Evolutionary conservation across 345 rosid genomes (phyloP).

Genomic region (Moricandia moricandioides): DNA sequence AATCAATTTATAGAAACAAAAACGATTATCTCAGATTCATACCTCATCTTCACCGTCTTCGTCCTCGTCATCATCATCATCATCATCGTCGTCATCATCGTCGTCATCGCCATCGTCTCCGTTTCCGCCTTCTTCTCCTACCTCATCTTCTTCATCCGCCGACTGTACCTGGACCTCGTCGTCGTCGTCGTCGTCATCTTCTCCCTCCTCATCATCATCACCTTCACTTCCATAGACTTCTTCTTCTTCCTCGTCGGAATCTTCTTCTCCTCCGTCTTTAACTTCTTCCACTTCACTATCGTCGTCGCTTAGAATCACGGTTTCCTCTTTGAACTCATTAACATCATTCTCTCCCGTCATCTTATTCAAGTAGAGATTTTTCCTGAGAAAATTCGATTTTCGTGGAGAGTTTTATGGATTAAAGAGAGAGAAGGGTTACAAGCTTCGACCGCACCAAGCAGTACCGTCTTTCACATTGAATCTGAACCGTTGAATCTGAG

Average conservation of each 20-base stretch:
- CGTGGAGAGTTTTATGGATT: neutral
- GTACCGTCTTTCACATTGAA: constrained; percentile 53
- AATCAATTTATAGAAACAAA: neutral
- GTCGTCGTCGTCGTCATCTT: constrained; percentile 49
- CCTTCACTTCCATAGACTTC: constrained; percentile 41
- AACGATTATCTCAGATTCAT: neutral
- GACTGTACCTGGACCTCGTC: constrained; percentile 53
- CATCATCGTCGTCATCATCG: constrained; percentile 45
- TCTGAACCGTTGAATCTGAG: constrained; percentile 54
- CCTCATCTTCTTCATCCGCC: constrained; percentile 54
- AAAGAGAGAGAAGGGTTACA: constrained; percentile 23
- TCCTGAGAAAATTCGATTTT: constrained; percentile 18
- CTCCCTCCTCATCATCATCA: constrained; percentile 44
- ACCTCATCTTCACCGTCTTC: constrained; percentile 49
- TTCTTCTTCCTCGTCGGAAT: constrained; percentile 45
- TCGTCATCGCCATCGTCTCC: constrained; percentile 51
- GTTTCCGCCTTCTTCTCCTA: constrained; percentile 56
- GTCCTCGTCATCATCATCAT: constrained; percentile 49
- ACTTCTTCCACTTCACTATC: constrained; percentile 38
- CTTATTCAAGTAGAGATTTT: constrained; percentile 21
- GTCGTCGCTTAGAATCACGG: constrained; percentile 38
- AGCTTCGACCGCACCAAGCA: constrained; percentile 51
- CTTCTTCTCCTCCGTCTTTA: constrained; percentile 44
- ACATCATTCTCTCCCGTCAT: constrained; percentile 56
- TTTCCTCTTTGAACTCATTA: constrained; percentile 42